These are phyloP conservation scores for Lentinula sp. DNA, from an alignment of 768 basidiomycete genomes.

Conservation along the genomic window DNA sequence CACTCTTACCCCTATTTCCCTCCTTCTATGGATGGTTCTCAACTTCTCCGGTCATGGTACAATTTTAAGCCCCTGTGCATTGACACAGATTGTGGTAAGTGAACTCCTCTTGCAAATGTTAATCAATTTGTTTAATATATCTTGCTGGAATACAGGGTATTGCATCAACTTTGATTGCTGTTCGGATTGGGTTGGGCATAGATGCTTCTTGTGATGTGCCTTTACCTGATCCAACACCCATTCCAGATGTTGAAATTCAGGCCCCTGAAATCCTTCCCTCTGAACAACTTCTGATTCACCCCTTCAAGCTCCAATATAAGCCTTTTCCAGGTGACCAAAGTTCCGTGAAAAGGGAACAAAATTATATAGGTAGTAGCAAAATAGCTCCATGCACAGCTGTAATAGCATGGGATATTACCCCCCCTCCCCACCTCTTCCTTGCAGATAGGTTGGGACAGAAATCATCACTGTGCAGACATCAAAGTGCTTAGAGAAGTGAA, in stretches of 20 bases:
- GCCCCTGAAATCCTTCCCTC: neutral
- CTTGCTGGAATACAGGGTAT: neutral
- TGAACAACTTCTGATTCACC: no score
- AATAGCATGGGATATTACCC: no score
- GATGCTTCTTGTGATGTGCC: neutral
- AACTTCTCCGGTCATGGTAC: neutral
- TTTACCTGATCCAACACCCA: neutral
- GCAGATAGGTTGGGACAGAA: no score
- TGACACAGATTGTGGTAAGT: neutral
- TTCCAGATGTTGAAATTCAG: neutral
- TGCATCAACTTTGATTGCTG: neutral
- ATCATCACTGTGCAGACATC: no score
- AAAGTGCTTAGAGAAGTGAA: no score
- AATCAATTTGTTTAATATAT: neutral
- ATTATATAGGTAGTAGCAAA: no score
- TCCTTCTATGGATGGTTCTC: neutral
- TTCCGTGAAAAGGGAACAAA: no score
- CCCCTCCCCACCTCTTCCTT: no score
- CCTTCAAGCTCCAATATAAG: no score
- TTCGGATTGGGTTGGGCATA: neutral
- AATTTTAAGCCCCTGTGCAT: neutral
- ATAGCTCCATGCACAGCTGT: no score
- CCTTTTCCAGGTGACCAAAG: no score
- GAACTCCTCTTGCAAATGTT: neutral
- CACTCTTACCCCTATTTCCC: neutral